These are phyloP conservation scores for Mesembryanthemum crystallinum DNA, from an alignment of 148 eudicot genomes.

Conservation along the genomic window DNA sequence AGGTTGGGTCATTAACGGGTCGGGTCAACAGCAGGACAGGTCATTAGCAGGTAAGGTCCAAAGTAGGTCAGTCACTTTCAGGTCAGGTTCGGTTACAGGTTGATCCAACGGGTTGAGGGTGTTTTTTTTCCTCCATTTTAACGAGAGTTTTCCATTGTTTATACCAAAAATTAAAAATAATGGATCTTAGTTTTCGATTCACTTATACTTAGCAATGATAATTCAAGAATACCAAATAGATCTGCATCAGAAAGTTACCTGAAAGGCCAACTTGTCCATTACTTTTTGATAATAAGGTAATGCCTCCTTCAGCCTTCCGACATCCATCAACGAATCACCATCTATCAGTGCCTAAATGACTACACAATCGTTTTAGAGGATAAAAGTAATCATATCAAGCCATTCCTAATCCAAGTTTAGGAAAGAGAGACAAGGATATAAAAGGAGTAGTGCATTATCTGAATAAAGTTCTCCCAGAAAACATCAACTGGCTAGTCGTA, in stretches of 20 bases:
- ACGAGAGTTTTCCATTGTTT: no score
- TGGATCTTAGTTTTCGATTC: no score
- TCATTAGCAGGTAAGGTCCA: no score
- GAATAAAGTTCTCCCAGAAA: not conserved
- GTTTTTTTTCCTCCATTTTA: no score
- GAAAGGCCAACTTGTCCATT: constrained; percentile 71
- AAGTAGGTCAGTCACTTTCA: no score
- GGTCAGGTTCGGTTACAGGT: no score
- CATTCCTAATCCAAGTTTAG: not conserved
- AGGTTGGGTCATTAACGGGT: no score
- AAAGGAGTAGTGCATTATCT: not conserved
- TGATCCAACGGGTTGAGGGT: no score
- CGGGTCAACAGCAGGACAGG: no score
- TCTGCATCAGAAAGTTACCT: constrained; percentile 42
- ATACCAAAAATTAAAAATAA: no score
- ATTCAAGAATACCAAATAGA: not conserved
- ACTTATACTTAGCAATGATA: no score
- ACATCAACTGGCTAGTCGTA: not conserved
- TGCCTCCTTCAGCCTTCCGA: constrained; percentile 78
- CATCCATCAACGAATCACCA: constrained; percentile 86
- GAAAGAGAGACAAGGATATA: not conserved
- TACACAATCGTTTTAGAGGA: constrained; percentile 34
- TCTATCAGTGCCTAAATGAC: constrained; percentile 70
- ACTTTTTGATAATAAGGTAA: constrained; percentile 71
- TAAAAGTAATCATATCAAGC: not conserved